Evolutionary conservation across 2,329 filamentous ascomycete species (phyloP).

Genomic region (Neodidymelliopsis sp.): DNA sequence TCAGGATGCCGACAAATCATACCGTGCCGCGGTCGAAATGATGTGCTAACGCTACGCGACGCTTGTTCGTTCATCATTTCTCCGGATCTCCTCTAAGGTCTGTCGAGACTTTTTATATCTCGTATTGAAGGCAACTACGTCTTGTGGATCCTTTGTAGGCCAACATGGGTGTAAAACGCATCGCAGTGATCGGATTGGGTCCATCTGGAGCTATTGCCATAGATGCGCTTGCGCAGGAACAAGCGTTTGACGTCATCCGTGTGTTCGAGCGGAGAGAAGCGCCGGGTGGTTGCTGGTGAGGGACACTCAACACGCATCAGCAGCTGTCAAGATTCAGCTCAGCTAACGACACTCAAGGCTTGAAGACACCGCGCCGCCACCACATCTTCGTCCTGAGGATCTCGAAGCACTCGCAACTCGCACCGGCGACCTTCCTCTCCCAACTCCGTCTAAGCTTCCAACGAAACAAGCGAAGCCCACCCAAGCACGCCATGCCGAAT

Average conservation of each 20-base stretch:
- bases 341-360: constrained; percentile 25
- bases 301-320: not conserved
- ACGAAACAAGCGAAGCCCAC: constrained; percentile 21
- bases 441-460: constrained; percentile 29
- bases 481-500: constrained; percentile 35
- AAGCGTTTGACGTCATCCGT: constrained; percentile 64
- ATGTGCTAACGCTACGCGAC: constrained; percentile 8
- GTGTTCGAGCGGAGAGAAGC: constrained; percentile 69
- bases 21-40: constrained; percentile 2
- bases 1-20: not conserved
- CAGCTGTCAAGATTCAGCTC: not conserved
- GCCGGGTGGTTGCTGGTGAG: constrained; percentile 68
- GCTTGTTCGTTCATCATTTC: constrained; percentile 11
- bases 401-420: constrained; percentile 29
- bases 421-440: constrained; percentile 27
- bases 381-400: constrained; percentile 29
- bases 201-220: constrained; percentile 67
- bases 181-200: constrained; percentile 69
- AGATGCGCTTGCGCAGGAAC: constrained; percentile 66
- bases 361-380: constrained; percentile 28
- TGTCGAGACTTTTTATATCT: not conserved
- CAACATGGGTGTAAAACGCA: constrained; percentile 40
- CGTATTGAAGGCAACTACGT: no score
- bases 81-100: constrained; percentile 2
- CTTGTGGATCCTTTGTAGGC: not conserved